These are phyloP conservation scores for Aspergillus panamensis DNA, from an alignment of 495 filamentous ascomycete genomes.

Conservation along the genomic window DNA sequence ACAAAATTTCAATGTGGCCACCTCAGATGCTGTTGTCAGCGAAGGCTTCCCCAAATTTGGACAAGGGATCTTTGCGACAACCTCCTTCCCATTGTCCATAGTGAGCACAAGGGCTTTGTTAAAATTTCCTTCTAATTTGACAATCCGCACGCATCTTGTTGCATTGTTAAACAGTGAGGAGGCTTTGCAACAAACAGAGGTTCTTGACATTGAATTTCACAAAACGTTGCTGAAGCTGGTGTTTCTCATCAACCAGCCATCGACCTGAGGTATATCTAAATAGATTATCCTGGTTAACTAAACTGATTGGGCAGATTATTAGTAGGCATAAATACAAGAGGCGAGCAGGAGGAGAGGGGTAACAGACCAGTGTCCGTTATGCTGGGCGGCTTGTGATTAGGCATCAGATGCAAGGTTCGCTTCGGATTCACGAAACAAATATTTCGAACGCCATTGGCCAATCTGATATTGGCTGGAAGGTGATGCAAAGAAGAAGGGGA, in stretches of 20 bases:
- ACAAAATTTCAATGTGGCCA: constrained; percentile 30
- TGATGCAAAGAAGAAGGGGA: no score
- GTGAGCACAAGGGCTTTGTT: constrained; percentile 32
- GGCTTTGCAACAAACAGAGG: constrained; percentile 23
- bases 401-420: no score
- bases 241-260: constrained; percentile 29
- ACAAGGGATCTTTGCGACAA: constrained; percentile 29
- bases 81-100: constrained; percentile 26
- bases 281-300: constrained; percentile 17
- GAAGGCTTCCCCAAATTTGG: constrained; percentile 22
- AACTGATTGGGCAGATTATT: no score
- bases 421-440: no score
- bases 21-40: constrained; percentile 33
- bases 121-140: constrained; percentile 36
- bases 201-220: constrained; percentile 26
- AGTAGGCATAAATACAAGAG: no score
- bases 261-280: constrained; percentile 29
- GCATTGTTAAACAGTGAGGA: neutral
- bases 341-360: no score
- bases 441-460: no score
- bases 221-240: constrained; percentile 21
- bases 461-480: no score
- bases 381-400: no score
- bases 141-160: constrained; percentile 6
- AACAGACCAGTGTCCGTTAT: no score